Base-by-base conservation (phyloP, 108 stramenopile genomes). In the Discostella pseudostelligera region DNA sequence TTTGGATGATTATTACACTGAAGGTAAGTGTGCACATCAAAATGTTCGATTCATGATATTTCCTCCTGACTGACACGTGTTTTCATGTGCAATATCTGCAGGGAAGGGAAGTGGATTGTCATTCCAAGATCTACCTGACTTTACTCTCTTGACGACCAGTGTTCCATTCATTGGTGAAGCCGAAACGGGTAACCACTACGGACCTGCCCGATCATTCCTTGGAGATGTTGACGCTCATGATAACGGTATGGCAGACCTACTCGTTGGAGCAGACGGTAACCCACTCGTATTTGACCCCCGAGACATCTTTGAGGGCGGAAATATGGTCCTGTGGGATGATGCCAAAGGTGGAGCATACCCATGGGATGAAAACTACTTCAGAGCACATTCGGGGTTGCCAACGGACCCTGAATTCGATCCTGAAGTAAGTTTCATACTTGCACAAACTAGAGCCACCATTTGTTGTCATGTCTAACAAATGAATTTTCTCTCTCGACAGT, bases 251-350 rank as follows among this genome's bases (percentile, higher is more conserved):
- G 81, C 74, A 12, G 66, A 74, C 8, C 65, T 84, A 17, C 56
- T 70, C 20, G 45, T 81, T n/a, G 66, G 76, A 19, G 63, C 67
- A 13, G 76, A 78, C 42, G 84, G 84, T 32, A 69, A 57, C 29
- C 81, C 84, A 5, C 63, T 76, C 35, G 84, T 81, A 22, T 84
- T 81, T 37, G 61, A 43, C 59, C 81, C 81, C 19, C 49, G 60
- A 2, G 70, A 81, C 55, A 59, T 54, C 20, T 9, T 48, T 21
- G 78, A 81, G 10, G 84, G 84, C 20, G 84, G 84, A 21, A 80
- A 81, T 54, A 81, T 84, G 84, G 81, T 73, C 19, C 68, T 81
- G 20, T 84, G 84, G 84, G 67, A 84, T 53, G 60, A 81, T 48
- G 74, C 49, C 14, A 71, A 51, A 64, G 84, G 84, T 19, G 84